Percentiles rank a stretch among this genome's conserved stretches.
Evolutionary conservation across 768 basidiomycete species (phyloP).

Genomic region (Mycena olivaceomarginata): DNA sequence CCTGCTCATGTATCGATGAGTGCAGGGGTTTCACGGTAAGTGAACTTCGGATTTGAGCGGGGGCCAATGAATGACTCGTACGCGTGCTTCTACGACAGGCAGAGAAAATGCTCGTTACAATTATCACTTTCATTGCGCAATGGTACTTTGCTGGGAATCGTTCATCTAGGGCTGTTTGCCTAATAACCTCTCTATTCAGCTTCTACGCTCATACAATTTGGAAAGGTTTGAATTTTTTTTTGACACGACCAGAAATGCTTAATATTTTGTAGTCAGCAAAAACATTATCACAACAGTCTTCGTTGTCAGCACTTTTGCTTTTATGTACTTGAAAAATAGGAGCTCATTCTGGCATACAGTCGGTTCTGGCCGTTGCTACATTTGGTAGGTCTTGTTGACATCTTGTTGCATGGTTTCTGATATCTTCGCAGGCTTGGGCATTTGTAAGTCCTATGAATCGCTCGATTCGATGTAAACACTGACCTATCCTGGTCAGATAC

Average conservation of each 20-base stretch:
- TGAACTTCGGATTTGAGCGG: not conserved
- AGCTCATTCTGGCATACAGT: not conserved
- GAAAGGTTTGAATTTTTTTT: constrained; percentile 19
- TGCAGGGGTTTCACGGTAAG: constrained; percentile 32
- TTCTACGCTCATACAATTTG: constrained; percentile 36
- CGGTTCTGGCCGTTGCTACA: constrained; percentile 16
- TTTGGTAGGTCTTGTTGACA: constrained; percentile 15
- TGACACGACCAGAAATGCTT: not conserved
- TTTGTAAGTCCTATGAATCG: constrained; percentile 12
- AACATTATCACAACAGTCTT: constrained; percentile 16
- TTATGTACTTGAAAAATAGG: not conserved
- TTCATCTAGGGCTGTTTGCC: too few relatives aligned
- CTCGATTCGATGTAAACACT: not conserved
- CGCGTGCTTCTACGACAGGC: constrained; percentile 6
- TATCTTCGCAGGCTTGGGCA: constrained; percentile 20
- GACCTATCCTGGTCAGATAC: constrained; percentile 21
- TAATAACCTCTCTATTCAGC: not conserved
- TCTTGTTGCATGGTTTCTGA: not conserved
- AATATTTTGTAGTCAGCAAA: constrained; percentile 13
- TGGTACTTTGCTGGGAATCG: not conserved
- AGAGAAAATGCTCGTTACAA: constrained; percentile 35
- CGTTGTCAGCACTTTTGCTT: constrained; percentile 13
- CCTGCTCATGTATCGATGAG: not conserved
- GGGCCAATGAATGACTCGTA: not conserved
- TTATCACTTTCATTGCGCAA: constrained; percentile 36